Evolutionary conservation across 2,329 filamentous ascomycete genomes (phyloP), one percentile per base, ranked within the genome.

Genomic region (Lomentospora prolificans): DNA sequence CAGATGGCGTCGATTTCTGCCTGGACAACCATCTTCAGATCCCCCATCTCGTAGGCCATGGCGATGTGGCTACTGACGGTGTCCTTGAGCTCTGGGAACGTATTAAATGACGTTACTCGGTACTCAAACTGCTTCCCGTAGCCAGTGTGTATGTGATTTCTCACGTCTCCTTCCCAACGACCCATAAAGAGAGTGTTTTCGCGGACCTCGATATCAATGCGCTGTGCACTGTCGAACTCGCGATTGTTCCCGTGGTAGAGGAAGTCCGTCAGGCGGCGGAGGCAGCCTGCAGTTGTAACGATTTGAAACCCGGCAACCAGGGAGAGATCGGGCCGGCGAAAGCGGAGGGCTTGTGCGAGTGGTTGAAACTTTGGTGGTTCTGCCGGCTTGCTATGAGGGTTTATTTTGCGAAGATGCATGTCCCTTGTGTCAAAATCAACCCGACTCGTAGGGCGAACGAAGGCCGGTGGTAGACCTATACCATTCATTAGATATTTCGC

Each of bases 51-150:
- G 12, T 55, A 46, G 24, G 36, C 3, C 39, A 44, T 27, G 25
- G 44, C 52, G 8, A 55, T 14, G 31, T 55, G 52, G 39, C 39
- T 48, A 17, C 52, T 55, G n/a, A 31, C 4, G n/a, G 22, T 31
- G 17, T 22, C n/a, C 6, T 30, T 33, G 4, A 55, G 52, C 3
- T 28, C 39, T 9, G 24, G 22, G 14, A 51, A 30, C 25, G 28
- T n/a, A 19, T 17, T n/a, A n/a, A n/a, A 48, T n/a, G 36, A 17
- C n/a, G 14, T 28, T 9, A 27, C 33, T 6, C 10, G 24, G 4
- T 55, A n/a, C 39, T 55, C 52, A 19, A 55, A 55, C 39, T 55
- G 52, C 39, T 48, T 55, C 25, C 52, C 52, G 24, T 31, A 48
- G 6, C 52, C 52, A 3, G 28, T n/a, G 39, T 55, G n/a, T 10